Conservation (phyloP, 1,284 basidiomycete species). For the Boletus coffeatus region DNA sequence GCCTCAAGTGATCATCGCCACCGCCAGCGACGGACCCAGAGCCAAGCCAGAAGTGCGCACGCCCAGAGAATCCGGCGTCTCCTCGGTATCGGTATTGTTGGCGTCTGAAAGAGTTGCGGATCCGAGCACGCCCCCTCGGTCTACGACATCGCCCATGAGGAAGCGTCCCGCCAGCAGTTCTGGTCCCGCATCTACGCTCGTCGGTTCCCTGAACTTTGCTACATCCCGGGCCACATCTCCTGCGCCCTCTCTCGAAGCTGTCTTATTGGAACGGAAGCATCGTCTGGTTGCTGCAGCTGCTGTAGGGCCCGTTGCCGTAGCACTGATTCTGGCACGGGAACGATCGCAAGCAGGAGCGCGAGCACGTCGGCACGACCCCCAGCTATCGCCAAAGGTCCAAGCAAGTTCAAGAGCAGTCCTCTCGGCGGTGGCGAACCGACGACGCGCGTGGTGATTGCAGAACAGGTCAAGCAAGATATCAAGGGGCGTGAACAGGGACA, state of each 20-base stretch:
- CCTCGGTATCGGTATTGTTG: neutral
- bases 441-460: slow-evolving; percentile 38
- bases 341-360: slow-evolving; percentile 2
- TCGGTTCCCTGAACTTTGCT: slow-evolving; percentile 15
- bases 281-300: slow-evolving; percentile 29
- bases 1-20: neutral
- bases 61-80: no score
- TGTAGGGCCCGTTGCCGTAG: neutral
- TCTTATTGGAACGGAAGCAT: slow-evolving; percentile 41
- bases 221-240: slow-evolving; percentile 34
- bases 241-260: slow-evolving; percentile 56
- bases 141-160: slow-evolving; percentile 7
- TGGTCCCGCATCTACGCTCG: slow-evolving; percentile 2
- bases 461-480: slow-evolving; percentile 34
- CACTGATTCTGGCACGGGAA: neutral
- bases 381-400: slow-evolving; percentile 37
- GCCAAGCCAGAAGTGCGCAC: neutral
- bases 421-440: slow-evolving; percentile 35
- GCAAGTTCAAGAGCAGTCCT: slow-evolving; percentile 67
- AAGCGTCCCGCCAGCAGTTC: slow-evolving; percentile 18
- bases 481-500: slow-evolving; percentile 17
- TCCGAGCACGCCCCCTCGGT: neutral
- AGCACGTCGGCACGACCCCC: slow-evolving; percentile 18
- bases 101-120: neutral
- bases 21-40: slow-evolving; percentile 2